Conservation (phyloP, 345 rosid species). For the Physaria fendleri region DNA sequence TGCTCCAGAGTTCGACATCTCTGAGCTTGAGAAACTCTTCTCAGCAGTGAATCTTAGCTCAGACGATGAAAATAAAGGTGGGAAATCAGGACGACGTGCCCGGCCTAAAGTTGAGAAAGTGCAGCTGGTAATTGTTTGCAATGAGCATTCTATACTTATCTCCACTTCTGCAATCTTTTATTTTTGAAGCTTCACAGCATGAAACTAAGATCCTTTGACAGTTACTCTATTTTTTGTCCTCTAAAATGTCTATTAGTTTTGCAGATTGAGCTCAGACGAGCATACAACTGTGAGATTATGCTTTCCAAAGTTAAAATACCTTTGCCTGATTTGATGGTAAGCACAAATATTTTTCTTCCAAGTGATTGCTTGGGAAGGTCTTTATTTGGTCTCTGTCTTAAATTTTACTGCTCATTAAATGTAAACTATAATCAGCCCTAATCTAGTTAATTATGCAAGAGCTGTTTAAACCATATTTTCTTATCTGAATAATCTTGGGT, state of each 20-base stretch:
- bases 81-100: conserved; percentile 43
- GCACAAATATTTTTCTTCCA: background rate
- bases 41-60: conserved; percentile 51
- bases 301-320: background rate
- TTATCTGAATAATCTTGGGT: conserved; percentile 21
- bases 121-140: conserved; percentile 66
- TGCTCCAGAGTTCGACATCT: conserved; percentile 73
- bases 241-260: conserved; percentile 11
- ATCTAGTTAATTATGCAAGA: conserved; percentile 12
- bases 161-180: background rate
- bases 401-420: background rate
- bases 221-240: conserved; percentile 10
- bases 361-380: conserved; percentile 3
- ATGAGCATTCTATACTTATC: conserved; percentile 11
- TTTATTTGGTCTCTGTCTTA: background rate
- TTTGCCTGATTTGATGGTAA: no score
- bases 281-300: background rate
- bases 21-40: conserved; percentile 78
- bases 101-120: conserved; percentile 63
- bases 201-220: conserved; percentile 3
- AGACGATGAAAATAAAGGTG: conserved; percentile 35
- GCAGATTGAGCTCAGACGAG: background rate
- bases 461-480: conserved; percentile 14
- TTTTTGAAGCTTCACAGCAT: conserved; percentile 7
- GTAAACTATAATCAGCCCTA: background rate